These are phyloP conservation scores for Saitozyma sp. DNA, from an alignment of 768 basidiomycete species.

Conservation along the genomic window DNA sequence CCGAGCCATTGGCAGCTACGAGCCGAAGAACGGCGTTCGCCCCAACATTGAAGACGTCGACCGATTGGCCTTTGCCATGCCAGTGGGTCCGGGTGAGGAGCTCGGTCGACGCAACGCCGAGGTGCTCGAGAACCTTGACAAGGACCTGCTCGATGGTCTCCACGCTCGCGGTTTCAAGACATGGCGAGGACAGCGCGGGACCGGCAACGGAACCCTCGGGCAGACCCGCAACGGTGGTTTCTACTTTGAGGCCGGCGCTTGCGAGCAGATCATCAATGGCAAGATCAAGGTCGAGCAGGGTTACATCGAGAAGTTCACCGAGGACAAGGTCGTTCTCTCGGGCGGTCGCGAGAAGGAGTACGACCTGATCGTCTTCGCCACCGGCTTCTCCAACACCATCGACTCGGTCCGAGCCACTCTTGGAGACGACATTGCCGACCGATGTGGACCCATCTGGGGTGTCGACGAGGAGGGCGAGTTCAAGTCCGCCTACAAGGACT, in stretches of 20 bases:
- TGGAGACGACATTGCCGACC: conserved; percentile 21
- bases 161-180: conserved; percentile 26
- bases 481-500: conserved; percentile 18
- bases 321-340: conserved; percentile 23
- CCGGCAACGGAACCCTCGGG: conserved; percentile 16
- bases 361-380: conserved; percentile 32
- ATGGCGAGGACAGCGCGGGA: conserved; percentile 22
- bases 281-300: conserved; percentile 35
- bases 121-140: conserved; percentile 9
- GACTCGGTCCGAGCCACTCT: conserved; percentile 30
- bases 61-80: conserved; percentile 15
- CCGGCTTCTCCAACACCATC: conserved; percentile 34
- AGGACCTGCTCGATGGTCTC: conserved; percentile 15
- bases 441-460: conserved; percentile 29
- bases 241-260: conserved; percentile 34
- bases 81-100: conserved; percentile 20
- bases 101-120: conserved; percentile 9
- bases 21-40: conserved; percentile 17
- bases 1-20: conserved; percentile 14
- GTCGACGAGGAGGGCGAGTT: conserved; percentile 38
- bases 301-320: conserved; percentile 22
- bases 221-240: conserved; percentile 28
- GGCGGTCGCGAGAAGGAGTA: conserved; percentile 24
- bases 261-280: conserved; percentile 30
- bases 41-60: conserved; percentile 17